Conservation (phyloP, 495 filamentous ascomycete genomes). For the Trichocladium uniseriatum region DNA sequence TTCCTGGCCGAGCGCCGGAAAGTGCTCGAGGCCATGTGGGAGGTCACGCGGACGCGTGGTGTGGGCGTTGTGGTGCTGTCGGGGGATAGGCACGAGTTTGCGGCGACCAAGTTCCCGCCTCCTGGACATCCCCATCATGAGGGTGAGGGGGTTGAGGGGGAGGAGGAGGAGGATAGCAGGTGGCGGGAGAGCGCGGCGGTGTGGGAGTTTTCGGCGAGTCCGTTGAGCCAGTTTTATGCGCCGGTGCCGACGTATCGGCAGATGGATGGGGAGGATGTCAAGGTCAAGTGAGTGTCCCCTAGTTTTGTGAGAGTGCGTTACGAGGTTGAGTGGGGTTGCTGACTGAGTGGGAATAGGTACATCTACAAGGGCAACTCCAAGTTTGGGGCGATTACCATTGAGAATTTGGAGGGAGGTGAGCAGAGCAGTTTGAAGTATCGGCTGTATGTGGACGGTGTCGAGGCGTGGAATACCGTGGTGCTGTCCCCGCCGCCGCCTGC, state of each 20-base stretch:
- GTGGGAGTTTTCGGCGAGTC: constrained; percentile 82
- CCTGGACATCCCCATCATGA: constrained; percentile 28
- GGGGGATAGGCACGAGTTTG: constrained; percentile 92
- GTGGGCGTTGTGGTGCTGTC: constrained; percentile 75
- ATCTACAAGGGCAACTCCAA: constrained; percentile 82
- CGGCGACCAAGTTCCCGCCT: constrained; percentile 77
- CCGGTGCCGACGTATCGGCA: constrained; percentile 77
- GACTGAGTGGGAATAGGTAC: constrained; percentile 42
- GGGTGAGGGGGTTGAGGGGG: background rate
- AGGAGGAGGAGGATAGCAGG: constrained; percentile 13
- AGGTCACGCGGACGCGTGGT: constrained; percentile 51
- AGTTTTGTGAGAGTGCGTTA: background rate
- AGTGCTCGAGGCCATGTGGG: constrained; percentile 88
- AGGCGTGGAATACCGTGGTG: constrained; percentile 62
- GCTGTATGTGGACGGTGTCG: constrained; percentile 70
- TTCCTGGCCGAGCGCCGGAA: constrained; percentile 68
- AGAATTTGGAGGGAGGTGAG: constrained; percentile 46
- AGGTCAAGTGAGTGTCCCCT: constrained; percentile 53
- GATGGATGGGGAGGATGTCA: constrained; percentile 65
- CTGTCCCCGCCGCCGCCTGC: constrained; percentile 37
- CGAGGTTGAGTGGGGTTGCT: background rate
- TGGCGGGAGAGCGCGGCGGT: constrained; percentile 55
- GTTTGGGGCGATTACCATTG: constrained; percentile 81
- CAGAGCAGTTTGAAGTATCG: constrained; percentile 66
- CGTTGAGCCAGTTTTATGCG: constrained; percentile 85